phyloP scores from a whole-genome alignment of 2,329 filamentous ascomycete genomes.

The Apiospora marii region DNA sequence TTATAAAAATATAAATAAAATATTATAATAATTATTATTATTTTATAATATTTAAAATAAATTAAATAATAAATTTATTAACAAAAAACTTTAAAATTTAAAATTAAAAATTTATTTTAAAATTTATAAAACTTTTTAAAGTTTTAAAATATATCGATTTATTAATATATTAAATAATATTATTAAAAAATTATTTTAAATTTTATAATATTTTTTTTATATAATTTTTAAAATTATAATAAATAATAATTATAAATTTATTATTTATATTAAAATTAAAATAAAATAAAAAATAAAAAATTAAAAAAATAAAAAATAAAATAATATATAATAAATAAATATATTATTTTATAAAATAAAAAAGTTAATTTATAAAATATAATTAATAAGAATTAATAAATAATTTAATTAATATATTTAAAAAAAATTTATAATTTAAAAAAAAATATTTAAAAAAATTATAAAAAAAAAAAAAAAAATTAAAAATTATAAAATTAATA shows the following conservation, averaged over 20 bases:
- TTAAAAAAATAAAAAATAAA: not conserved
- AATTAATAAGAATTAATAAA: not conserved
- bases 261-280: not conserved
- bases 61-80: not conserved
- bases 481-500: too few relatives aligned
- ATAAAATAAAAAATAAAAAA: not conserved
- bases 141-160: not conserved
- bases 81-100: not conserved
- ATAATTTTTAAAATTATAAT: not conserved
- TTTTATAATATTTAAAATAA: not conserved
- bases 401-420: too few relatives aligned
- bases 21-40: not conserved
- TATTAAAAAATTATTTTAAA: not conserved
- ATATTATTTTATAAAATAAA: too few relatives aligned
- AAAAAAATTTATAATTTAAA: too few relatives aligned
- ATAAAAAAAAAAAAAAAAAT: too few relatives aligned
- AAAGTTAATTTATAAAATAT: too few relatives aligned
- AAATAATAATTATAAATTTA: not conserved
- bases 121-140: not conserved
- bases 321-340: not conserved
- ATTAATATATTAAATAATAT: not conserved
- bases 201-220: not conserved
- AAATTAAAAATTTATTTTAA: not conserved
- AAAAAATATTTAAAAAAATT: too few relatives aligned
- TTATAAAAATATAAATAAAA: not conserved